A percentile compares a stretch with the other conserved stretches of the same genome.
Evolutionary conservation across 805 yeast species (phyloP).

Genomic region (Candida bentonensis): DNA sequence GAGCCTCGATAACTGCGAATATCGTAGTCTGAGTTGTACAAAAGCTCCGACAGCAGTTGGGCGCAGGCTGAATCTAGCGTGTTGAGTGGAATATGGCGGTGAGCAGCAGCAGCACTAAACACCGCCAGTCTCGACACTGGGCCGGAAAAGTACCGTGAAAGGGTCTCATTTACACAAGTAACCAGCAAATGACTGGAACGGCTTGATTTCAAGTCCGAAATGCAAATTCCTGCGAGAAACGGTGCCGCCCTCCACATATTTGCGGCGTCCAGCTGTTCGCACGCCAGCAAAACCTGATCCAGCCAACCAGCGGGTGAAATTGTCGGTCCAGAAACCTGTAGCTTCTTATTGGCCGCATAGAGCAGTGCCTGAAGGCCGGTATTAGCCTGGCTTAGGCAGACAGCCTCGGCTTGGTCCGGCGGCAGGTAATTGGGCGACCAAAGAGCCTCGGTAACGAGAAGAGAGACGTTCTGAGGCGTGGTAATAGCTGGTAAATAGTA

Average conservation of each 20-base stretch:
- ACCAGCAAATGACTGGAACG: not conserved
- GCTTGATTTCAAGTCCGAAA: not conserved
- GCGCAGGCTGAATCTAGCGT: not conserved
- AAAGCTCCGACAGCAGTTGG: not conserved
- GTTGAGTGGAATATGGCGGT: not conserved
- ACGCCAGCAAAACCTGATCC: not conserved
- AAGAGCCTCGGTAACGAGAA: not conserved
- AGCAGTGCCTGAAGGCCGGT: not conserved
- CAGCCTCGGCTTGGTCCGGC: not conserved
- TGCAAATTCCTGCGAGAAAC: not conserved
- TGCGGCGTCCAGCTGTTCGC: not conserved
- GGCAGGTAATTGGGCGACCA: not conserved
- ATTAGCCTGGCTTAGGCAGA: not conserved
- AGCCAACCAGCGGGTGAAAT: not conserved
- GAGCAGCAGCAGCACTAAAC: not conserved
- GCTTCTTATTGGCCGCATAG: not conserved
- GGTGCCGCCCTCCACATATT: not conserved
- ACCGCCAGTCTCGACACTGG: slow-evolving; percentile 1
- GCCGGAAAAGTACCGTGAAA: not conserved
- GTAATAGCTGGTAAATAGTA: not conserved
- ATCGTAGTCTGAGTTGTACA: not conserved
- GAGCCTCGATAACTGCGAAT: not conserved
- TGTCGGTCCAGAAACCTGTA: not conserved
- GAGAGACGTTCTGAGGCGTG: not conserved
- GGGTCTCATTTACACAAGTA: not conserved